Evolutionary conservation across 2,329 filamentous ascomycete species (phyloP), one percentile per base, ranked within the genome.

Genomic region (Ophiostoma sp.): DNA sequence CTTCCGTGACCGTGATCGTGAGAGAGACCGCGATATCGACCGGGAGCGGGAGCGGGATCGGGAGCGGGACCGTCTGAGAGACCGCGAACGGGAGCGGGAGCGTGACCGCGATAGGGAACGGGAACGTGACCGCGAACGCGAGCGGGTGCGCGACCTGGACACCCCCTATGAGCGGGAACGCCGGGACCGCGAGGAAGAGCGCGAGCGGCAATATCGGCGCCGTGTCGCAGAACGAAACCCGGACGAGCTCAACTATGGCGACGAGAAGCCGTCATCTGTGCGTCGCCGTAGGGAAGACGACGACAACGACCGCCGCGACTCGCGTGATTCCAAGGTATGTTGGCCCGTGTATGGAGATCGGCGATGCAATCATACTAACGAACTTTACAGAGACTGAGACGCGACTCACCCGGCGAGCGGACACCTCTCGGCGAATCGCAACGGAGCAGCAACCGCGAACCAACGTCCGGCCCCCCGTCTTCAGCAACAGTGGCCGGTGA

Each of bases 181-280:
- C n/a, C 12, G n/a, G 82, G 83, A 45, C 58, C 66, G 45, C 65
- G 94, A 98, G 76, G 90, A 93, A 73, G 93, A 97, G 77, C 87
- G 94, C 68, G 95, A 98, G 79, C 87, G 92, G 70, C 83, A 90
- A 66, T 97, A 97, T 78, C 88, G 92, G 69, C 91, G 93, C 73
- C 92, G 92, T 69, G 76, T 81, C 70, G 78, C 78, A 60, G 92
- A 93, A 75, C 89, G 92, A 60, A 71, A 66, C 73, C 88, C 92
- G 71, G 93, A 96, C 75, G 93, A 96, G 77, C 85, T 98, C 69
- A 93, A 96, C 75, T 97, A 97, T 77, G 93, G 94, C 70, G 92
- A 94, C 77, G 82, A 89, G 78, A 81, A 84, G 73, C 80, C 90
- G 79, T 68, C 55, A 38, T 81, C 72, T 84, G 90, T 74, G 72